A percentile compares a stretch with the other conserved stretches of the same genome.
These are phyloP conservation scores for Protomyces inundatus DNA, from an alignment of 1,139 yeast genomes.

Conservation along the genomic window DNA sequence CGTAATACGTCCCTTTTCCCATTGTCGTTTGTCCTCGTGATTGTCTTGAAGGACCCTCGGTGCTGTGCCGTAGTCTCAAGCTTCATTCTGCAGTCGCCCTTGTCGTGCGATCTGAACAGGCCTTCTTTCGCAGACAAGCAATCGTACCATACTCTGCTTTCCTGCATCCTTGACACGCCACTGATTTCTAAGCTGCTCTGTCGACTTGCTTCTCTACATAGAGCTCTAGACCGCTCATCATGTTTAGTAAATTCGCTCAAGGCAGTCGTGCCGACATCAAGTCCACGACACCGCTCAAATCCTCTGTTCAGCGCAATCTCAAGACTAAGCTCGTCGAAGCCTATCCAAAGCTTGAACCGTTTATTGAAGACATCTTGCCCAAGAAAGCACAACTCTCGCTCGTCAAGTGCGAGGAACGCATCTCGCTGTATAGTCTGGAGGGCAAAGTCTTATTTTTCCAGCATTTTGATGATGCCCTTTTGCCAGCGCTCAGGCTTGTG, in stretches of 20 bases:
- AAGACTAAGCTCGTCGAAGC: constrained; percentile 66
- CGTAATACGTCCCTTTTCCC: too few species aligned
- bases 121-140: too few species aligned
- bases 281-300: constrained; percentile 51
- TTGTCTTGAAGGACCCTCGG: too few species aligned
- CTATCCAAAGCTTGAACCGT: constrained; percentile 66
- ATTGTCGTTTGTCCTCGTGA: too few species aligned
- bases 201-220: too few species aligned
- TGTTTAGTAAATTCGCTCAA: constrained; percentile 14
- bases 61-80: too few species aligned
- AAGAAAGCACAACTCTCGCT: constrained; percentile 82
- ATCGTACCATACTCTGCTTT: too few species aligned
- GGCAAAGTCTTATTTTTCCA: constrained; percentile 53
- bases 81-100: too few species aligned
- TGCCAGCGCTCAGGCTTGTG: constrained; percentile 70
- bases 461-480: constrained; percentile 68
- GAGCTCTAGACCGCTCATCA: neutral
- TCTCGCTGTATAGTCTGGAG: constrained; percentile 27
- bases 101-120: too few species aligned
- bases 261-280: constrained; percentile 14
- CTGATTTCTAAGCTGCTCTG: too few species aligned
- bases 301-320: constrained; percentile 83
- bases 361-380: constrained; percentile 77
- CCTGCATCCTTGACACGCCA: too few species aligned
- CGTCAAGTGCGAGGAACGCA: constrained; percentile 53